A percentile compares a stretch with the other conserved stretches of the same genome.
These are phyloP conservation scores for Xylaria telfairii DNA, from an alignment of 495 filamentous ascomycete species.

Conservation along the genomic window DNA sequence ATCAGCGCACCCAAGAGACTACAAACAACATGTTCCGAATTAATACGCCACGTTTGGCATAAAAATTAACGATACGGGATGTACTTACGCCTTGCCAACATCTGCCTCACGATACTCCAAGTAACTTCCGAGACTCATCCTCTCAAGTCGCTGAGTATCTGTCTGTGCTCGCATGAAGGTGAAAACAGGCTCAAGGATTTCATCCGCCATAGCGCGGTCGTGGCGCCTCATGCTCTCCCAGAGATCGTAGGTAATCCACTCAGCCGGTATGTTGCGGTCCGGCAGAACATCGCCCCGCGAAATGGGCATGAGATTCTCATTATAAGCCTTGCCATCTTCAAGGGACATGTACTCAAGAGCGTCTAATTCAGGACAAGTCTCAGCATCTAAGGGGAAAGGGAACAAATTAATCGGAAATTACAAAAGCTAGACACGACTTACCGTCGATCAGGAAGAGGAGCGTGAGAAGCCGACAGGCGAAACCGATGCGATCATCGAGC, in stretches of 20 bases:
- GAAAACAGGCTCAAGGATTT: constrained; percentile 42
- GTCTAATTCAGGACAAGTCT: constrained; percentile 30
- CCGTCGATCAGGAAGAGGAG: constrained; percentile 48
- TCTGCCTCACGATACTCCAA: constrained; percentile 43
- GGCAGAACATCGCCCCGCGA: constrained; percentile 34
- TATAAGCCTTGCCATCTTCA: constrained; percentile 41
- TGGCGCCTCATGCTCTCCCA: constrained; percentile 46
- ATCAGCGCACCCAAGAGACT: constrained; percentile 36
- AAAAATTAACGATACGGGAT: not conserved
- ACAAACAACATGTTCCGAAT: constrained; percentile 36
- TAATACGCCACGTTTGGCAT: not conserved
- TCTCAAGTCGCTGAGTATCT: constrained; percentile 18
- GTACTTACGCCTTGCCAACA: constrained; percentile 40
- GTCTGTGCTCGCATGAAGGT: constrained; percentile 47
- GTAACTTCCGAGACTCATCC: constrained; percentile 35
- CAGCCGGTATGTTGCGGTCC: constrained; percentile 39
- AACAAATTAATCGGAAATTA: too few species aligned
- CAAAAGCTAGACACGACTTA: constrained; percentile 24
- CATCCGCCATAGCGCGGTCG: constrained; percentile 40
- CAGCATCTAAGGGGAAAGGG: too few species aligned
- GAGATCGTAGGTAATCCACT: constrained; percentile 46
- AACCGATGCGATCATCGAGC: constrained; percentile 42
- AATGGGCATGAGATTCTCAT: constrained; percentile 45
- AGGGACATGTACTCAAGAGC: constrained; percentile 49
- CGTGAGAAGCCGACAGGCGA: constrained; percentile 43